These are phyloP conservation scores for Camelina neglecta DNA, from an alignment of 345 rosid genomes.

Conservation along the genomic window DNA sequence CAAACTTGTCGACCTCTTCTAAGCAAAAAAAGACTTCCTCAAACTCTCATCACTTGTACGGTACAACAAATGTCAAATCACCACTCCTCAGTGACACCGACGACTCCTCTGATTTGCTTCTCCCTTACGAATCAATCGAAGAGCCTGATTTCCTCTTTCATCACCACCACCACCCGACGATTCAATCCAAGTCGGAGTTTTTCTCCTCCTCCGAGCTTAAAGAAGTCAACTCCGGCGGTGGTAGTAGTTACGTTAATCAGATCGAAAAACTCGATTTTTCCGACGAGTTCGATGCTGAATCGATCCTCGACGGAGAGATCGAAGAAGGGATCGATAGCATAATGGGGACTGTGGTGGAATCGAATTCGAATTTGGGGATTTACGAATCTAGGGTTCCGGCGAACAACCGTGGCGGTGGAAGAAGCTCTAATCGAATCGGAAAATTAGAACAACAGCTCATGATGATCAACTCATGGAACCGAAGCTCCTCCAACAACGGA, in stretches of 20 bases:
- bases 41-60: conserved; percentile 49
- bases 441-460: conserved; percentile 44
- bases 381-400: conserved; percentile 16
- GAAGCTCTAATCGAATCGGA: background rate
- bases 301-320: conserved; percentile 76
- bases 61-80: conserved; percentile 29
- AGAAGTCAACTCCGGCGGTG: conserved; percentile 36
- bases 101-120: conserved; percentile 62
- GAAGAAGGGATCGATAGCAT: conserved; percentile 80
- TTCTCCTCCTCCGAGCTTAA: conserved; percentile 44
- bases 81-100: conserved; percentile 47
- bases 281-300: conserved; percentile 79
- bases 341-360: conserved; percentile 57
- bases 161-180: conserved; percentile 30
- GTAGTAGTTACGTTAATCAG: conserved; percentile 38
- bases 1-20: conserved; percentile 32
- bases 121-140: conserved; percentile 64
- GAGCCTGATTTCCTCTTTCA: conserved; percentile 61
- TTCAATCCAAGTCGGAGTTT: conserved; percentile 44
- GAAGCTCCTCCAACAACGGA: conserved; percentile 40
- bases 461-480: conserved; percentile 45
- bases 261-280: conserved; percentile 36
- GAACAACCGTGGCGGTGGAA: conserved; percentile 6
- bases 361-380: conserved; percentile 25
- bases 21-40: conserved; percentile 29